Evolutionary conservation across 768 basidiomycete species (phyloP), one percentile per base, ranked within the genome.

Genomic region (Solioccasus polychromus): DNA sequence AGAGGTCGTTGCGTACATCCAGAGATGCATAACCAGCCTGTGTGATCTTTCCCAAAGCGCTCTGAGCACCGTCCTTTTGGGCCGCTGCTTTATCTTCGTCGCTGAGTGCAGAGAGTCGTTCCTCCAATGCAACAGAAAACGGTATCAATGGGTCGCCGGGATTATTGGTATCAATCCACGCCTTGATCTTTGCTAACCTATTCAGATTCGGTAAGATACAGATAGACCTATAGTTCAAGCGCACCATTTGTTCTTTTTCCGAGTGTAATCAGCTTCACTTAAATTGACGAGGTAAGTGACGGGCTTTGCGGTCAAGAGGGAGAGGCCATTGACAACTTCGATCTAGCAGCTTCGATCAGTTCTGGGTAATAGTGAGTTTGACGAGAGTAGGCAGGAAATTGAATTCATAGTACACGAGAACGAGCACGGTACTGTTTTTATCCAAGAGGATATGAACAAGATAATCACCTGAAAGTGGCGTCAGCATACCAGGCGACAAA

Each of bases 241-340:
- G 34, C 47, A 87, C 94, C 96, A 98, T 76, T 97, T 98, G 75
- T 97, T 98, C 82, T 97, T 98, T 71, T 97, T 98, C 53, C 96
- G 85, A 48, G 90, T 70, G 59, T 89, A 99, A 65, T 99, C 96
- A 54, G 81, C 80, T 68, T 98, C 94, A 48, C 88, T 92, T 37
- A 99, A 73, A 71, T 99, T 99, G 71, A 97, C 93, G 39, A 99
- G 86, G 72, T 99, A 99, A 40, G 88, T 96, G 50, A 98, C 91
- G 26, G 95, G 90, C 65, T 97, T 97, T 43, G 96, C 94, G 15
- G 95, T 98, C 44, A 99, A 78, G 20, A 99, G 83, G 55, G 83
- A 79, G 47, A 99, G 82, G 35, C 80, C 68, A 68, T 96, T 96
- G 66, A 96, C 84, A 45, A 91, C 82, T 53, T 94, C 92, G 53